Percentiles rank a stretch among this genome's conserved stretches.
phyloP scores from a whole-genome alignment of 805 yeast genomes.

The Barnettozyma californica region DNA sequence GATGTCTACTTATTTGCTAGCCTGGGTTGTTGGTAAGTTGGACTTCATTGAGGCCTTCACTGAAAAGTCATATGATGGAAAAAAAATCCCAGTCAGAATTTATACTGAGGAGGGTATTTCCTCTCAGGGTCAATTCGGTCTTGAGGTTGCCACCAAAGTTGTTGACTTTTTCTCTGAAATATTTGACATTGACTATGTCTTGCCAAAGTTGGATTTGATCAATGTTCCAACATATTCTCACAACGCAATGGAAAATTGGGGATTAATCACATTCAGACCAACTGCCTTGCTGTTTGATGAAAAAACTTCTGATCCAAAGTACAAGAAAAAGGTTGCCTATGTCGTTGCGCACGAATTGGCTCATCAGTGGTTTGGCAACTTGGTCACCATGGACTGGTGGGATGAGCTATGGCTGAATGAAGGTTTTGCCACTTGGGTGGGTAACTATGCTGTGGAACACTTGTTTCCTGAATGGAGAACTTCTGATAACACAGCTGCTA shows the following conservation, averaged over 20 bases:
- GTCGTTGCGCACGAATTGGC: constrained; percentile 87
- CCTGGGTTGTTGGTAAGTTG: constrained; percentile 77
- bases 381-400: constrained; percentile 93
- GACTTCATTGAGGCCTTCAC: constrained; percentile 53
- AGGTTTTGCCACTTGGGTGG: constrained; percentile 89
- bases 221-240: constrained; percentile 79
- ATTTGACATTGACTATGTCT: constrained; percentile 72
- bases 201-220: constrained; percentile 76
- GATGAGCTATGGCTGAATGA: constrained; percentile 85
- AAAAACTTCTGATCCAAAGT: constrained; percentile 52
- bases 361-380: constrained; percentile 88
- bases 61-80: constrained; percentile 37
- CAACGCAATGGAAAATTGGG: constrained; percentile 90
- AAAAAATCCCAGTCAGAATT: constrained; percentile 73
- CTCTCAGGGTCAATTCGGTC: constrained; percentile 63
- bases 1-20: constrained; percentile 78
- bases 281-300: constrained; percentile 70
- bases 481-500: constrained; percentile 72
- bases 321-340: constrained; percentile 71
- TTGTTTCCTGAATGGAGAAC: constrained; percentile 80
- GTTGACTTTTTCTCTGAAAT: constrained; percentile 65
- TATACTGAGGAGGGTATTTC: constrained; percentile 77
- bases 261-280: constrained; percentile 75
- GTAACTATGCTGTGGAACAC: constrained; percentile 72
- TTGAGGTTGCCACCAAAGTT: constrained; percentile 69